These are phyloP conservation scores for Corylus avellana DNA, from an alignment of 306 rosid species.

Conservation along the genomic window DNA sequence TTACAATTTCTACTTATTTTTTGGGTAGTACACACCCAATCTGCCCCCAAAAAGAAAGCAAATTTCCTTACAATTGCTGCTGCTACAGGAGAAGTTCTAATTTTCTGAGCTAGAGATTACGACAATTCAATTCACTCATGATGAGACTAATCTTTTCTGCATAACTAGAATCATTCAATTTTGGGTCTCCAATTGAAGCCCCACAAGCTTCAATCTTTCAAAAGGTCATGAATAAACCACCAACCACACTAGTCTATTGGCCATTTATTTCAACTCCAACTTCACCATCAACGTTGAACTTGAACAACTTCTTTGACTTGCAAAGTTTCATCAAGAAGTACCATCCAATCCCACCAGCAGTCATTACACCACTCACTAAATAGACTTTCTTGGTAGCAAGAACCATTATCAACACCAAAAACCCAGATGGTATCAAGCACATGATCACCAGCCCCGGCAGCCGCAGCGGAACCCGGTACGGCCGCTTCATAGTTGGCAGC, in stretches of 20 bases:
- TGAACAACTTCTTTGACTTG: constrained; percentile 21
- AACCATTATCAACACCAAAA: constrained; percentile 45
- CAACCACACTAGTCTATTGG: neutral
- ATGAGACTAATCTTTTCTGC: too few relatives aligned
- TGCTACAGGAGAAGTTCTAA: too few relatives aligned
- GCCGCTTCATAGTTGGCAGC: constrained; percentile 37
- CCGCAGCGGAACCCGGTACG: constrained; percentile 51
- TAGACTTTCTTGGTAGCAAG: constrained; percentile 47
- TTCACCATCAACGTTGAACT: constrained; percentile 5
- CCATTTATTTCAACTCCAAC: neutral
- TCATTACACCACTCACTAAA: constrained; percentile 51
- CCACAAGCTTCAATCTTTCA: neutral
- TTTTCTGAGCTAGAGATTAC: neutral
- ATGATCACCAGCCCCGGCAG: constrained; percentile 35
- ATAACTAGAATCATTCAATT: neutral
- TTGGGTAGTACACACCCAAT: too few relatives aligned
- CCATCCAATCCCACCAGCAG: constrained; percentile 40
- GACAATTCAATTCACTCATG: neutral
- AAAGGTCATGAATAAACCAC: neutral
- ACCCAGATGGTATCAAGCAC: constrained; percentile 54
- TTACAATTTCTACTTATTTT: too few relatives aligned
- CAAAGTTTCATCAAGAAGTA: constrained; percentile 42
- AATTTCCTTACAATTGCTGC: too few relatives aligned
- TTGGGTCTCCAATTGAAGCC: neutral
- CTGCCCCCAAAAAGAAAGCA: too few relatives aligned